A percentile compares a stretch with the other conserved stretches of the same genome.
Evolutionary conservation across 179 eudicot species (phyloP).

Genomic region (Vitellaria paradoxa): DNA sequence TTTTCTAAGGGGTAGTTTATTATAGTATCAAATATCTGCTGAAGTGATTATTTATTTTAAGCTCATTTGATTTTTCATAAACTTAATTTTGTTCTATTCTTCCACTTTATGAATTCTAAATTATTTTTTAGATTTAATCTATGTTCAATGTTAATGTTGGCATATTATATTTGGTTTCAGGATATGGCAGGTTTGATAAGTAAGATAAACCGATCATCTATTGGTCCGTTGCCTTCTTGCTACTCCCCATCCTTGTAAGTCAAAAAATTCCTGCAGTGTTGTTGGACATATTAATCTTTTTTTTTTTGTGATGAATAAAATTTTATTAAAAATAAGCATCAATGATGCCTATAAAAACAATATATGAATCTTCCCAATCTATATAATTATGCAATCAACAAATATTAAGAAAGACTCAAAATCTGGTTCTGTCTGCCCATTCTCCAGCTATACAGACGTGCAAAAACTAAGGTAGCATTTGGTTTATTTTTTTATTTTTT

Average conservation of each 20-base stretch:
- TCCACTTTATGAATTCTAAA: background rate
- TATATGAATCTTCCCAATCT: too few relatives aligned
- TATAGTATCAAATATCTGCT: background rate
- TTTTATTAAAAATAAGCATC: too few relatives aligned
- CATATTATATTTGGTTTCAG: constrained; percentile 40
- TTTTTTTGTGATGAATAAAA: too few relatives aligned
- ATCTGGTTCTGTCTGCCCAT: too few relatives aligned
- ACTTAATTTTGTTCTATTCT: too few relatives aligned
- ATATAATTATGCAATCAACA: too few relatives aligned
- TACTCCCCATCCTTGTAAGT: constrained; percentile 94
- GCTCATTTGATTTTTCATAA: background rate
- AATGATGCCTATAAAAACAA: too few relatives aligned
- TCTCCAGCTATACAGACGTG: too few relatives aligned
- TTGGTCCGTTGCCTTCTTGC: constrained; percentile 95
- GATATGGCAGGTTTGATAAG: constrained; percentile 99
- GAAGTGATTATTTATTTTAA: background rate
- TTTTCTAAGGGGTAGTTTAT: background rate
- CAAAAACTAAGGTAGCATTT: too few relatives aligned
- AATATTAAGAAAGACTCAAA: too few relatives aligned
- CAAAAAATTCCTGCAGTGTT: background rate
- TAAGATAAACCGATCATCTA: constrained; percentile 92
- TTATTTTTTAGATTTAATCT: constrained; percentile 4
- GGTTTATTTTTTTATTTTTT: too few relatives aligned
- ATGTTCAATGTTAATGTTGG: constrained; percentile 7
- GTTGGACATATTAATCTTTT: background rate